Conservation (phyloP, 805 yeast species). For the Tetrapisispora namnaoensis region DNA sequence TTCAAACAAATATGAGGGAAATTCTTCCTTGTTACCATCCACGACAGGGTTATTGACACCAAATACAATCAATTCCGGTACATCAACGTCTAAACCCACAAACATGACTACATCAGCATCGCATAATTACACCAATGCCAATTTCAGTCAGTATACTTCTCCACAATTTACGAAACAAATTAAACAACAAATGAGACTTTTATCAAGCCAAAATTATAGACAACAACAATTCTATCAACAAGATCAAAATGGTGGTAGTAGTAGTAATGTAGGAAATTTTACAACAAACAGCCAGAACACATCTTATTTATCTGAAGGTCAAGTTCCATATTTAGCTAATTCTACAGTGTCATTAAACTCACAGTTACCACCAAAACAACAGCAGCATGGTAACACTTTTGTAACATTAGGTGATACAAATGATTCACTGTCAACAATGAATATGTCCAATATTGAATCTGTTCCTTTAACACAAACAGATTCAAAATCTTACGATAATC, state of each 20-base stretch:
- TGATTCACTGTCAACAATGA: background rate
- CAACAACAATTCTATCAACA: background rate
- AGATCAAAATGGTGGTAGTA: background rate
- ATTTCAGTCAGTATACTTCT: background rate
- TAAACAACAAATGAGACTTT: background rate
- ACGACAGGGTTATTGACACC: background rate
- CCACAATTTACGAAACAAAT: background rate
- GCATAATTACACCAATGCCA: background rate
- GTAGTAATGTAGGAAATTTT: background rate
- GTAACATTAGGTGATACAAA: background rate
- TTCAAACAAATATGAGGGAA: background rate
- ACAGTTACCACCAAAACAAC: background rate
- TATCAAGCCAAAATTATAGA: constrained; percentile 2
- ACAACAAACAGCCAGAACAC: background rate
- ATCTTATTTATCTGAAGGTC: background rate
- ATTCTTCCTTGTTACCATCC: background rate
- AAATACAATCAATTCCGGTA: no score
- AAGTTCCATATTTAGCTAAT: background rate
- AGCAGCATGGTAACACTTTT: background rate
- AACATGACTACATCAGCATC: background rate
- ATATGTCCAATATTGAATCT: background rate
- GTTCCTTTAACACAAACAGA: background rate
- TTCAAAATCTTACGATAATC: background rate
- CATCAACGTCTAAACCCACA: background rate
- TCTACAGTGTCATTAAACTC: background rate